Percentiles rank a stretch among this genome's conserved stretches.
These are phyloP conservation scores for Dictyostelium purpureum DNA, from an alignment of 78 protist genomes.

Conservation along the genomic window DNA sequence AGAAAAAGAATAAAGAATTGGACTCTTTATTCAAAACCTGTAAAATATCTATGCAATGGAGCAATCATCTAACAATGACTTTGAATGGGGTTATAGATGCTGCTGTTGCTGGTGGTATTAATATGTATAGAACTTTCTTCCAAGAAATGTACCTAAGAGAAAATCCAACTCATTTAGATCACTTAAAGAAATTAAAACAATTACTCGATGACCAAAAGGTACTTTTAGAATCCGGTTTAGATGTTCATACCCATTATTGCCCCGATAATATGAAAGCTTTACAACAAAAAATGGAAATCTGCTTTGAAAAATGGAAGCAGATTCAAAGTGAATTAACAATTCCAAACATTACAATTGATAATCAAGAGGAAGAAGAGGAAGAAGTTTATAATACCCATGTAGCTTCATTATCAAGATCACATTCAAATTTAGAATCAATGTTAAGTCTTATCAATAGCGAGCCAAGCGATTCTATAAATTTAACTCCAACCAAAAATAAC, in stretches of 20 bases:
- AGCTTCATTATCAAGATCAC: neutral
- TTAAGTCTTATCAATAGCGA: neutral
- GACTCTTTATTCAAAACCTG: constrained; percentile 6
- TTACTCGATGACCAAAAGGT: constrained; percentile 3
- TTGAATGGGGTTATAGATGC: constrained; percentile 79
- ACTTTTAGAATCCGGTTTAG: constrained; percentile 41
- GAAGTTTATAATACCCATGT: constrained; percentile 12
- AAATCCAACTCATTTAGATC: constrained; percentile 13
- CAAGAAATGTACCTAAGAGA: constrained; percentile 6
- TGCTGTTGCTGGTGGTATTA: constrained; percentile 75
- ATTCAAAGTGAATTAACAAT: constrained; percentile 14
- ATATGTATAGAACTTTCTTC: constrained; percentile 68
- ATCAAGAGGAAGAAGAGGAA: neutral
- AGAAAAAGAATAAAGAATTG: constrained; percentile 69
- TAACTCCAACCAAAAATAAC: neutral
- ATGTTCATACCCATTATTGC: constrained; percentile 52
- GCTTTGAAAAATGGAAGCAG: constrained; percentile 73
- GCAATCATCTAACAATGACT: constrained; percentile 49
- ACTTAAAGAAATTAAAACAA: constrained; percentile 1
- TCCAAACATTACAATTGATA: neutral
- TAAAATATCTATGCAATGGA: constrained; percentile 39
- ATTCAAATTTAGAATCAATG: constrained; percentile 14
- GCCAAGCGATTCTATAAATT: neutral
- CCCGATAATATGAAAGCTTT: constrained; percentile 72
- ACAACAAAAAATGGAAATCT: constrained; percentile 68